These are phyloP conservation scores for Blumeria hordei DNA, from an alignment of 2,329 filamentous ascomycete genomes.

Conservation along the genomic window DNA sequence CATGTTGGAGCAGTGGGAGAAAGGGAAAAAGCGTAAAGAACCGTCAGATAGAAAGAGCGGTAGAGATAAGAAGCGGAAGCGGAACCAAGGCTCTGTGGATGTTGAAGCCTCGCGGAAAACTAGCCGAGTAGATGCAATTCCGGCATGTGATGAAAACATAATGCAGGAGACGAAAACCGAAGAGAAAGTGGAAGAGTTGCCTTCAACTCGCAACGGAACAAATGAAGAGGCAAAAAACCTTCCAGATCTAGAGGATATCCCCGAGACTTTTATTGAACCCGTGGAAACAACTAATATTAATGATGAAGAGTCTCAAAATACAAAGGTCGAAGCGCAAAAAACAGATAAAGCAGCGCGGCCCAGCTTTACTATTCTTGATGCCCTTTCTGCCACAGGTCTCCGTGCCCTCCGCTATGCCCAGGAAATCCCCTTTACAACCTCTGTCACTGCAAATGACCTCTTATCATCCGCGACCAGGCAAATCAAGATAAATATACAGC, in stretches of 20 bases:
- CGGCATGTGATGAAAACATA: background rate
- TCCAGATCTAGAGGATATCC: background rate
- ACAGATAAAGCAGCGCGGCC: background rate
- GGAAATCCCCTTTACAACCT: slow-evolving; percentile 66
- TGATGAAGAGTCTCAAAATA: background rate
- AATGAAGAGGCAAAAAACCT: background rate
- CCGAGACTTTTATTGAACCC: background rate
- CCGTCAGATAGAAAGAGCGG: slow-evolving; percentile 12
- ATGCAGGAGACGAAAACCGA: background rate
- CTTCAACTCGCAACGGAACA: background rate
- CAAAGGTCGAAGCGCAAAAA: background rate
- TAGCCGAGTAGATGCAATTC: slow-evolving; percentile 9
- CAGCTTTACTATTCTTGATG: slow-evolving; percentile 68
- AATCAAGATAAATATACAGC: slow-evolving; percentile 62
- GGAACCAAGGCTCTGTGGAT: slow-evolving; percentile 13
- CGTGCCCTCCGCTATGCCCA: slow-evolving; percentile 77
- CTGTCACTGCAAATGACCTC: slow-evolving; percentile 74
- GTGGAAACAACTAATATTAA: background rate
- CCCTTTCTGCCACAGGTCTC: slow-evolving; percentile 78
- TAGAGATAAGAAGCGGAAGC: slow-evolving; percentile 25
- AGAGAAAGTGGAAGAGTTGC: background rate
- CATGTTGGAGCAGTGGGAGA: slow-evolving; percentile 22
- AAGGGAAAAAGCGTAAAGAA: slow-evolving; percentile 19
- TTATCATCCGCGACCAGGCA: slow-evolving; percentile 52
- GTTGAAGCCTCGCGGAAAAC: slow-evolving; percentile 16